These are phyloP conservation scores for Talaromyces proteolyticus DNA, from an alignment of 495 filamentous ascomycete genomes.

Conservation along the genomic window DNA sequence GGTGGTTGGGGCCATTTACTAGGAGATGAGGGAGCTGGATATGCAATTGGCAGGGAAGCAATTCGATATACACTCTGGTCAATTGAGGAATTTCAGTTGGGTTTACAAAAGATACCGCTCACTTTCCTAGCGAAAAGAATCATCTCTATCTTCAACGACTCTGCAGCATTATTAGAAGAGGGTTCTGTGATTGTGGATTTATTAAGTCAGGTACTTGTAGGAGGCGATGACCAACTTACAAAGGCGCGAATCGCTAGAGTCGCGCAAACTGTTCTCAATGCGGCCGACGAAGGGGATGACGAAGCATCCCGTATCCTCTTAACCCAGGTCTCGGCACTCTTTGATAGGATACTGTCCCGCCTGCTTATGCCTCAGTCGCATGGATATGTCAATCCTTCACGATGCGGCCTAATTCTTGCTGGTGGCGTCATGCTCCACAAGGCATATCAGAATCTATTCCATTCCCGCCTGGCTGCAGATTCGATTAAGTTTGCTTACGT, in stretches of 20 bases:
- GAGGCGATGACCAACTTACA: slow-evolving; percentile 2
- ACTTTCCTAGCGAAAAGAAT: slow-evolving; percentile 8
- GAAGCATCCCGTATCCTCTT: slow-evolving; percentile 15
- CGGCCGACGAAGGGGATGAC: slow-evolving; percentile 2
- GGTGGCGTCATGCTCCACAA: slow-evolving; percentile 21
- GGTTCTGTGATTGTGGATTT: slow-evolving; percentile 11
- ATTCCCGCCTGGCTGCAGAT: neutral
- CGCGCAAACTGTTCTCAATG: slow-evolving; percentile 14
- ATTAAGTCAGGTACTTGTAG: slow-evolving; percentile 15
- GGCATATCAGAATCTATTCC: slow-evolving; percentile 11
- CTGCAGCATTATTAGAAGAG: slow-evolving; percentile 1
- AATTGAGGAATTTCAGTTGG: slow-evolving; percentile 13
- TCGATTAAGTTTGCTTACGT: slow-evolving; percentile 1
- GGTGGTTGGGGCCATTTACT: slow-evolving; percentile 34
- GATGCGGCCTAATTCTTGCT: slow-evolving; percentile 16
- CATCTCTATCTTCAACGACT: slow-evolving; percentile 11
- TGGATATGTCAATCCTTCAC: slow-evolving; percentile 10
- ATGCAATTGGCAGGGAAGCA: slow-evolving; percentile 25
- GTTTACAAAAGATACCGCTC: neutral
- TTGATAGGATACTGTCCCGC: slow-evolving; percentile 15
- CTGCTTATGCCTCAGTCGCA: slow-evolving; percentile 12
- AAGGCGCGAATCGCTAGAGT: slow-evolving; percentile 19
- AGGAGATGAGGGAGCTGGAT: slow-evolving; percentile 31
- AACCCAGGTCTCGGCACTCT: slow-evolving; percentile 10
- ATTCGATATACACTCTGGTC: slow-evolving; percentile 20